A percentile compares a stretch with the other conserved stretches of the same genome.
phyloP scores from a whole-genome alignment of 495 filamentous ascomycete genomes.

The Aspergillus taichungensis region DNA sequence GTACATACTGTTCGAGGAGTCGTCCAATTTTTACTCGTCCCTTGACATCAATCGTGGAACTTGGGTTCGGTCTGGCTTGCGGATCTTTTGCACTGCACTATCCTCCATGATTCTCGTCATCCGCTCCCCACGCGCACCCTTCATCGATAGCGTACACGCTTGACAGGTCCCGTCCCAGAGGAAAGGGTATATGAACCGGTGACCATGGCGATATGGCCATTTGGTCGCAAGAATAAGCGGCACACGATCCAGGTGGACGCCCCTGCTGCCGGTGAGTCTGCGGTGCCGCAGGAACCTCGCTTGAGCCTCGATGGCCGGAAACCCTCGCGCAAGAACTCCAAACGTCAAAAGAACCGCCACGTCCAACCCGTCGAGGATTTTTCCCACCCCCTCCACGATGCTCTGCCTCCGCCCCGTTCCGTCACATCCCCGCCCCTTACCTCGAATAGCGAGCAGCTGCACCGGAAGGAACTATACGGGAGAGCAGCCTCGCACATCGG shows the following conservation, averaged over 20 bases:
- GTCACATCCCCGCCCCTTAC: conserved; percentile 14
- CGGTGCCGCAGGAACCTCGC: conserved; percentile 20
- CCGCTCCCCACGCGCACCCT: conserved; percentile 10
- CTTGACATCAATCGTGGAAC: not conserved
- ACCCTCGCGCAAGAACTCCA: conserved; percentile 34
- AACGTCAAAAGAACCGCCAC: conserved; percentile 29
- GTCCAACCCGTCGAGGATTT: conserved; percentile 22
- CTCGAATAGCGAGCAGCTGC: conserved; percentile 13
- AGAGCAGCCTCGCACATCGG: conserved; percentile 17
- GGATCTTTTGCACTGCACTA: conserved; percentile 4
- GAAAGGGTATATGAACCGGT: conserved; percentile 13
- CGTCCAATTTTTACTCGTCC: conserved; percentile 3
- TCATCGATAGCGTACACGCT: conserved; percentile 14
- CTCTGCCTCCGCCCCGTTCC: conserved; percentile 25
- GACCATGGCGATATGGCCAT: conserved; percentile 71
- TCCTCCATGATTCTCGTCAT: conserved; percentile 30
- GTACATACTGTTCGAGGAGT: not conserved
- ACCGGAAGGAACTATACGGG: conserved; percentile 12
- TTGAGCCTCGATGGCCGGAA: conserved; percentile 23
- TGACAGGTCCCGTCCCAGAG: conserved; percentile 40
- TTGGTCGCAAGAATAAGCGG: conserved; percentile 55
- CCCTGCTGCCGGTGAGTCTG: conserved; percentile 22
- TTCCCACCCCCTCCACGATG: conserved; percentile 17
- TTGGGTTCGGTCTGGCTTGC: conserved; percentile 6
- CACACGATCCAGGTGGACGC: conserved; percentile 38